Conservation (phyloP, 2,329 filamentous ascomycete species). For the Monosporascus sp. region DNA sequence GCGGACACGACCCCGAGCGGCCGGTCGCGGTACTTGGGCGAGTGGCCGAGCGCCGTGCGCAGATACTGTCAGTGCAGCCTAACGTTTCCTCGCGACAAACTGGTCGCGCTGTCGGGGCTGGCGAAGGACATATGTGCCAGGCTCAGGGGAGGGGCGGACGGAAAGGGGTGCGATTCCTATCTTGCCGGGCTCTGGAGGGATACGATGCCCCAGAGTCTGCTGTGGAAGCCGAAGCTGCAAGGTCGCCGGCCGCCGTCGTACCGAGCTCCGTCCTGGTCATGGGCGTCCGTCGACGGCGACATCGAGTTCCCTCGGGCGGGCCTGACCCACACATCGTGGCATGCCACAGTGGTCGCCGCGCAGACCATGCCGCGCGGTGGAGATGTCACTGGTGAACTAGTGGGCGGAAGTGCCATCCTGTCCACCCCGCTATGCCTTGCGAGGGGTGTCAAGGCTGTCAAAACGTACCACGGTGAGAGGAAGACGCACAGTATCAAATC, state of each 20-base stretch:
- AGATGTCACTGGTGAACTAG: not conserved
- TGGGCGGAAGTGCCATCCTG: not conserved
- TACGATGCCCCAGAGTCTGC: not conserved
- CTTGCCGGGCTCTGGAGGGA: not conserved
- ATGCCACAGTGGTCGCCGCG: not conserved
- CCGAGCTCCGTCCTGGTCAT: not conserved
- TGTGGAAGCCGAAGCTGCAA: not conserved
- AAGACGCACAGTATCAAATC: not conserved
- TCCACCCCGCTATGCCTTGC: not conserved
- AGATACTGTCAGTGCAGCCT: constrained; percentile 7
- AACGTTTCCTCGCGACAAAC: constrained; percentile 10
- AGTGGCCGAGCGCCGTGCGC: not conserved
- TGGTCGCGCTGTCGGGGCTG: constrained; percentile 14
- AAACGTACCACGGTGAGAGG: not conserved
- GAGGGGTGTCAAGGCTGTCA: not conserved
- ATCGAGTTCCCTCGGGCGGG: not conserved
- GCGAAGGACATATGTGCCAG: constrained; percentile 8
- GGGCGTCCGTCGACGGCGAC: not conserved
- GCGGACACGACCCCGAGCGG: too few relatives aligned
- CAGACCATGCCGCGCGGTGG: not conserved
- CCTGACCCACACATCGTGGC: not conserved
- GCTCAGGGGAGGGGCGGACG: not conserved
- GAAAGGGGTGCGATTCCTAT: not conserved
- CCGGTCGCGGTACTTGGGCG: not conserved
- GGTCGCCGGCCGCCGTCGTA: not conserved